A percentile compares a stretch with the other conserved stretches of the same genome.
Conservation (phyloP, 805 yeast species). For the Babjeviella inositovora region DNA sequence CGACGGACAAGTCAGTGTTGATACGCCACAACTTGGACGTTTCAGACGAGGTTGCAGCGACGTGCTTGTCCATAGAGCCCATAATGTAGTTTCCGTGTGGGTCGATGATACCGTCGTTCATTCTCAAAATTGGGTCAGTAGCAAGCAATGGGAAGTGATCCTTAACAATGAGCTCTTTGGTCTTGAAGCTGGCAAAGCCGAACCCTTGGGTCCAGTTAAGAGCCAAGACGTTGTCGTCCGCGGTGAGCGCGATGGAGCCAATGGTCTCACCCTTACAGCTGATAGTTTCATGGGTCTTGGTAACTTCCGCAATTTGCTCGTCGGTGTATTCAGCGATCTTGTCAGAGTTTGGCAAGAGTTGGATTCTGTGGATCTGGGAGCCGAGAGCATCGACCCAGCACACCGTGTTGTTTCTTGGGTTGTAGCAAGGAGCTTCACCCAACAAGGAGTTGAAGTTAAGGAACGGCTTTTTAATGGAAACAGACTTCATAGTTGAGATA, state of each 20-base stretch:
- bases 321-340: neutral
- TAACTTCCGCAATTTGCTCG: neutral
- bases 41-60: too few species aligned
- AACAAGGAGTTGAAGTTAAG: conserved; percentile 12
- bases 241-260: conserved; percentile 22
- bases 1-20: conserved; percentile 1
- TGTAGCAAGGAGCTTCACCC: conserved; percentile 23
- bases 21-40: conserved; percentile 3
- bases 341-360: neutral
- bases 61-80: conserved; percentile 27
- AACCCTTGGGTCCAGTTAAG: conserved; percentile 20
- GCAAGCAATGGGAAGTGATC: too few species aligned
- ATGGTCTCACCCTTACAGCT: conserved; percentile 8
- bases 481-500: too few species aligned
- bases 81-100: conserved; percentile 27
- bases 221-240: conserved; percentile 12
- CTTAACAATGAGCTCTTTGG: conserved; percentile 13
- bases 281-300: conserved; percentile 11
- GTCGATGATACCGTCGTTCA: conserved; percentile 23
- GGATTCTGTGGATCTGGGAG: conserved; percentile 17
- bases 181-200: conserved; percentile 13
- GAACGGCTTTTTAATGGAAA: conserved; percentile 1
- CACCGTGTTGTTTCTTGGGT: conserved; percentile 17
- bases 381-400: conserved; percentile 23
- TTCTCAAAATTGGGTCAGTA: too few species aligned